Conservation (phyloP, 352 stramenopile species). For the Pythium biforme region DNA sequence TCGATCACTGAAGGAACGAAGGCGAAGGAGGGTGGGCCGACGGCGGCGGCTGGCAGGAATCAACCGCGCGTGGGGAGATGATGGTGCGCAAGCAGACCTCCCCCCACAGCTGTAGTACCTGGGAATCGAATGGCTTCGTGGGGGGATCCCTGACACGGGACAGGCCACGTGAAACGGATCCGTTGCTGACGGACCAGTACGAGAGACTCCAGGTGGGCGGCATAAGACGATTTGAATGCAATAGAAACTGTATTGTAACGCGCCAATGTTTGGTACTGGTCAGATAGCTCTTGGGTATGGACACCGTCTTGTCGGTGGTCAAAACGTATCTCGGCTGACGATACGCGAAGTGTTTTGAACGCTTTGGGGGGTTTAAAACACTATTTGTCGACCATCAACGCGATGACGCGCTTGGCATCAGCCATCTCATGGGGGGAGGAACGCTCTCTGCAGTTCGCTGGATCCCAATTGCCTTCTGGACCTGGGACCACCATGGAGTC, state of each 20-base stretch:
- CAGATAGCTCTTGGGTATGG: not conserved
- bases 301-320: not conserved
- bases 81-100: not conserved
- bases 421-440: not conserved
- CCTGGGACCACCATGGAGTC: no score
- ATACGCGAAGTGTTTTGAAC: not conserved
- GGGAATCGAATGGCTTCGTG: slow-evolving; percentile 24
- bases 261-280: not conserved
- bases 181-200: slow-evolving; percentile 11
- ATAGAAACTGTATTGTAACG: not conserved
- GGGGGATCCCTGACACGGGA: not conserved
- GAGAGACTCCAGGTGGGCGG: not conserved
- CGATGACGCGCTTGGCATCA: slow-evolving; percentile 16
- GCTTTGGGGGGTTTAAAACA: not conserved
- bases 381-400: slow-evolving; percentile 3
- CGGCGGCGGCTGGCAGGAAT: not conserved
- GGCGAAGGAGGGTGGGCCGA: not conserved
- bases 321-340: slow-evolving; percentile 1
- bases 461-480: no score
- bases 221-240: not conserved
- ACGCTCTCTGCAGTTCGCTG: no score
- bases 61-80: not conserved
- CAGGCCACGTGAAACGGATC: slow-evolving; percentile 9
- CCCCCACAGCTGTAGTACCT: slow-evolving; percentile 2
- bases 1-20: slow-evolving; percentile 5